Conservation (phyloP, 2,329 filamentous ascomycete species). For the Ploettnerulaceae sp. region DNA sequence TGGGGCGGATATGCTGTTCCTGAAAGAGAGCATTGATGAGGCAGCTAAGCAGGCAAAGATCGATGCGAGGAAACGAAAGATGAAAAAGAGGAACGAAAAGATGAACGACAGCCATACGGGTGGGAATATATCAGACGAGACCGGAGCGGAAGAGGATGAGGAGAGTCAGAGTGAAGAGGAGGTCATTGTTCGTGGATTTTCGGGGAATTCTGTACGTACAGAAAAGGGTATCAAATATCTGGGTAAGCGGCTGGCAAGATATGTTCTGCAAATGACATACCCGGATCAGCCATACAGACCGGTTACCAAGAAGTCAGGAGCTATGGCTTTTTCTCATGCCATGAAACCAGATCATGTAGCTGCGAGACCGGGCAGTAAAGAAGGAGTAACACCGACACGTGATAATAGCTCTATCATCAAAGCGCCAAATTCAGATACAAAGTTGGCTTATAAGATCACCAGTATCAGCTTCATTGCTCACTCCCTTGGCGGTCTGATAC, state of each 20-base stretch:
- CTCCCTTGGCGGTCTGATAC: constrained; percentile 82
- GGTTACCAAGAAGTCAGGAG: constrained; percentile 43
- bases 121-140: constrained; percentile 18
- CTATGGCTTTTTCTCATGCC: constrained; percentile 38
- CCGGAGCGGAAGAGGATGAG: constrained; percentile 20
- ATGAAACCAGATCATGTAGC: constrained; percentile 33
- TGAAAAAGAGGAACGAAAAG: constrained; percentile 41
- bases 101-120: constrained; percentile 21
- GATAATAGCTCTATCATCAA: constrained; percentile 57
- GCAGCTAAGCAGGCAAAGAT: constrained; percentile 69
- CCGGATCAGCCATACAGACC: constrained; percentile 89
- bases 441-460: constrained; percentile 73
- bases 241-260: constrained; percentile 88
- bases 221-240: constrained; percentile 96
- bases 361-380: constrained; percentile 36
- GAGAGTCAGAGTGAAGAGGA: constrained; percentile 65
- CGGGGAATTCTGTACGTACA: constrained; percentile 83
- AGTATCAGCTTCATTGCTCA: constrained; percentile 95
- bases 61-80: constrained; percentile 59
- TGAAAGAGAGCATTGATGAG: constrained; percentile 95
- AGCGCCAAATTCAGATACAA: constrained; percentile 34
- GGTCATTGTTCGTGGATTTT: constrained; percentile 84
- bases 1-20: constrained; percentile 90
- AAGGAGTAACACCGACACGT: constrained; percentile 48
- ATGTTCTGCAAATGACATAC: constrained; percentile 83